Evolutionary conservation across 805 yeast species (phyloP).

Genomic region (Vanderwaltozyma verrucispora): DNA sequence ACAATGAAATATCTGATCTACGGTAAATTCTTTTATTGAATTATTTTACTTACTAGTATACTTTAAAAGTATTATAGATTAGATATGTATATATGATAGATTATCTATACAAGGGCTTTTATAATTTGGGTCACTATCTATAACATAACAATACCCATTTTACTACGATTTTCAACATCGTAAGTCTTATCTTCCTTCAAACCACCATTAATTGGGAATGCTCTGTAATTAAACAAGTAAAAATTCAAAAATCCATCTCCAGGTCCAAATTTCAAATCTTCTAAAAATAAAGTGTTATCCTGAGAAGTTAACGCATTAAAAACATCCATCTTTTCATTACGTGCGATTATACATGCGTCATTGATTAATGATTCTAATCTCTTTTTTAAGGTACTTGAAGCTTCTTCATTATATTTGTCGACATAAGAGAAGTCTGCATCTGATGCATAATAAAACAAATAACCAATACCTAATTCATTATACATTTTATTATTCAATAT

Average conservation of each 20-base stretch:
- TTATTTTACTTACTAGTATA: too few species aligned
- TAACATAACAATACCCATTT: slow-evolving; percentile 83
- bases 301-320: slow-evolving; percentile 88
- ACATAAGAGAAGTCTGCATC: slow-evolving; percentile 41
- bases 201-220: slow-evolving; percentile 78
- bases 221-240: slow-evolving; percentile 82
- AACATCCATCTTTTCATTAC: slow-evolving; percentile 67
- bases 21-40: too few species aligned
- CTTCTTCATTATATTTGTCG: slow-evolving; percentile 32
- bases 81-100: too few species aligned
- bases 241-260: slow-evolving; percentile 92
- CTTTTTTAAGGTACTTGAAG: slow-evolving; percentile 37
- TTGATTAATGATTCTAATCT: slow-evolving; percentile 53
- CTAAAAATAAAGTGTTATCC: slow-evolving; percentile 77
- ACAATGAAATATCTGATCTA: too few species aligned
- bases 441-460: slow-evolving; percentile 81
- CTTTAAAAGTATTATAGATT: too few species aligned
- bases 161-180: slow-evolving; percentile 52
- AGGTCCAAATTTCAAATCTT: slow-evolving; percentile 75
- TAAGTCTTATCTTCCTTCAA: slow-evolving; percentile 45
- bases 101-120: too few species aligned
- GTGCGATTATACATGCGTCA: slow-evolving; percentile 68
- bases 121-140: slow-evolving; percentile 25
- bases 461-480: slow-evolving; percentile 71
- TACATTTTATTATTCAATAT: slow-evolving; percentile 59